Base-by-base conservation (phyloP, 371 early-diverging fungal genomes). In the Zopfochytrium polystomum region DNA sequence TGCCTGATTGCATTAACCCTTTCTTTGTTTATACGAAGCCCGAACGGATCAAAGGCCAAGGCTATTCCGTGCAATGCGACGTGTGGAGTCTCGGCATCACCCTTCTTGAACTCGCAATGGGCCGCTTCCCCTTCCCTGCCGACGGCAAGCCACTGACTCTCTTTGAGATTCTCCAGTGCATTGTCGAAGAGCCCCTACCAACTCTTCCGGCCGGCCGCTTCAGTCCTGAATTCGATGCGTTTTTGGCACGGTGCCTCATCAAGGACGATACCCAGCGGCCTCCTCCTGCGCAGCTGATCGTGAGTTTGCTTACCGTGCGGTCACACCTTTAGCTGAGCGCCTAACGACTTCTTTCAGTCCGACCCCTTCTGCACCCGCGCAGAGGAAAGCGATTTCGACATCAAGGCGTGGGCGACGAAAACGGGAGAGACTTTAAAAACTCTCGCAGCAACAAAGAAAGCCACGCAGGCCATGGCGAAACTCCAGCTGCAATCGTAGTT, bases 31-130 rank as follows among this genome's bases (percentile, higher is more conserved):
- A n/a, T n/a, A n/a, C n/a, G n/a, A n/a, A 91, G 90, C 98, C 98
- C 50, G 98, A 98, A 73, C 86, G 98, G 55, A 96, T 98, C 62
- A 85, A 90, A 68, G 96, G 95, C 50, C 85, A 83, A 57, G 82
- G 84, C 52, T 95, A 96, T 73, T 85, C 94, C 20, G 90, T 92
- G 46, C 88, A 90, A 66, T 92, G 92, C 18, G 98, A 97, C 72
- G 90, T 93, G 25, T 98, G 98, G 98, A 88, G 90, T 33, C 73
- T 97, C 43, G 96, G 96, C 3, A 86, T 96, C 43, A 89, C 95
- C 2, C 71, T 96, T 48, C 86, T 96, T 78, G 98, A 98, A 67
- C 73, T 94, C 22, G 96, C 95, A 2, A 75, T 89, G 44, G 93
- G 90, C 50, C 79, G 88, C 63, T 95, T 94, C 74, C 96, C 97